phyloP scores from a whole-genome alignment of 352 stramenopile genomes.

The Hyaloperonospora arabidopsidis region DNA sequence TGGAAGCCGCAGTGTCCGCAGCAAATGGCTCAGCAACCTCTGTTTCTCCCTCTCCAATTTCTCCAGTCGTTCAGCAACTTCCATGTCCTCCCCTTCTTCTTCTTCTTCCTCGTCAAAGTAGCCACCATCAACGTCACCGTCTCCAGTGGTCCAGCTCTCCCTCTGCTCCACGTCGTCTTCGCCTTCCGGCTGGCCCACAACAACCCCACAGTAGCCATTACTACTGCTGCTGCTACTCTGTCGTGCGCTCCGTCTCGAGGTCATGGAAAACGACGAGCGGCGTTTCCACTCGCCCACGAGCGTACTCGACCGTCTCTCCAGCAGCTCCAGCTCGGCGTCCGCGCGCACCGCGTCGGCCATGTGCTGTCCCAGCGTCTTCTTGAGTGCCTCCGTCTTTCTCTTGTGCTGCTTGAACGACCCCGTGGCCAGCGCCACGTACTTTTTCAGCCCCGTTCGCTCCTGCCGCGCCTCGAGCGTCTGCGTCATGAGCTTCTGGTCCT shows the following conservation, averaged over 20 bases:
- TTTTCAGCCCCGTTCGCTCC: constrained; percentile 42
- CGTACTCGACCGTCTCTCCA: constrained; percentile 48
- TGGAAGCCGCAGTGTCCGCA: constrained; percentile 36
- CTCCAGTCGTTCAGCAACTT: constrained; percentile 32
- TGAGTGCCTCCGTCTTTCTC: constrained; percentile 41
- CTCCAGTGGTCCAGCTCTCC: no score
- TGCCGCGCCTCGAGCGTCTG: constrained; percentile 55
- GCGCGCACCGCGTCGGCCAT: constrained; percentile 42
- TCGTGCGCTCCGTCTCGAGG: constrained; percentile 2
- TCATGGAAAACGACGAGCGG: constrained; percentile 28
- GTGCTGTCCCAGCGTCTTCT: constrained; percentile 48
- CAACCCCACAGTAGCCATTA: constrained; percentile 3
- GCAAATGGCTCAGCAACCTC: constrained; percentile 36
- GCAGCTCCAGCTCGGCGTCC: constrained; percentile 46
- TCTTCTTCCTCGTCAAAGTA: no score
- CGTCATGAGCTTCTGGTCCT: constrained; percentile 56
- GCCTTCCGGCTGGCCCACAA: constrained; percentile 13
- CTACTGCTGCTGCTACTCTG: no score
- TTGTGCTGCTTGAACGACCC: constrained; percentile 23
- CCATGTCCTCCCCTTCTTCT: not conserved
- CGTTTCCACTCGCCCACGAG: constrained; percentile 41
- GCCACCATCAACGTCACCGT: no score
- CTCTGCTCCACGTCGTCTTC: constrained; percentile 19
- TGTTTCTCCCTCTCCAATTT: constrained; percentile 58
- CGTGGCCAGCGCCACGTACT: constrained; percentile 50